Evolutionary conservation across 352 stramenopile genomes (phyloP), one percentile per base, ranked within the genome.

Genomic region (Phytophthora vignae): DNA sequence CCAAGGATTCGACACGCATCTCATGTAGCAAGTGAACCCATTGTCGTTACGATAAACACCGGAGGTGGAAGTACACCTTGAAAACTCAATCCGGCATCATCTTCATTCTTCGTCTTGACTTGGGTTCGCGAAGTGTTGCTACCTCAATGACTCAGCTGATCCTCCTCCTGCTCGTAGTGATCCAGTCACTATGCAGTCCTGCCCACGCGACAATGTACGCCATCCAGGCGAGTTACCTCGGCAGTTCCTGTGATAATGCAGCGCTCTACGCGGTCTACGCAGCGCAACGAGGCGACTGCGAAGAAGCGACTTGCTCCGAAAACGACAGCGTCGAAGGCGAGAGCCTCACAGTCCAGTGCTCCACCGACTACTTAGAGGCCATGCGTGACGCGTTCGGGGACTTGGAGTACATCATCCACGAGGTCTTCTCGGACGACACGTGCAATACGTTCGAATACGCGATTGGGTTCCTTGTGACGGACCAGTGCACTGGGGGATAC

Each of bases 381-480:
- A 60, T 54, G 6, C 56, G 68, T 12, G 56, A 60, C 55, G 66
- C 56, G 38, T 67, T 75, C 8, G 55, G 27, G 9, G 57, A 25
- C 9, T 71, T 49, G 10, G 61, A 63, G 48, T 75, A 75, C 31
- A 60, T 72, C 53, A 68, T 76, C 40, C 55, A 76, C 21, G 15
- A 60, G 22, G 33, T 64, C 4, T 66, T 56, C 66, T 46, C 7
- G 1, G 27, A 68, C 14, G 56, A 25, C 17, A 55, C 63, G 9
- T 72, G 63, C 57, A 57, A 52, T 3, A 53, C 60, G 12, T 59
- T 68, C 44, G 52, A n/a, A 15, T 27, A 33, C 19, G 68, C 55
- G 5, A 60, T 60, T 14, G 68, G 62, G 0, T 72, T 69, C n/a
- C 56, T 58, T 22, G 69, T 53, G 1, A 62, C 69, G 6, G 57